Base-by-base conservation (phyloP, 306 rosid genomes). In the Ochetophila trinervis region DNA sequence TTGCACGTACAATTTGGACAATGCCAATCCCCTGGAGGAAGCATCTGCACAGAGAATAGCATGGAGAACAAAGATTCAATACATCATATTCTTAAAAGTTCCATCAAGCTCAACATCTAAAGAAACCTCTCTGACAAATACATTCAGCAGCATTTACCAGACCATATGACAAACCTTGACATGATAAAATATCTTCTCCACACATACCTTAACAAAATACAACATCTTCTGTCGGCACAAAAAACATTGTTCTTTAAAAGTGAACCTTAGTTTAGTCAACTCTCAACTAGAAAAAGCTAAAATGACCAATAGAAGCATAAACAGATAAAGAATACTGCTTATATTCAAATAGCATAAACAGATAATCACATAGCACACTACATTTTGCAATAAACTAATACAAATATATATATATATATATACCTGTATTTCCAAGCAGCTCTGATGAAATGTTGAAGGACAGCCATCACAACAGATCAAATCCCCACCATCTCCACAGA, bases 401-500 rank as follows among this genome's bases (percentile, higher is more conserved):
- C 34, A 57, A 63, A 45, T n/a, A n/a, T n/a, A n/a, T n/a, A n/a
- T n/a, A n/a, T n/a, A n/a, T n/a, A n/a, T n/a, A 56, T 11, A 32
- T 56, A 87, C 98, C 91, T 77, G 76, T 62, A 92, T 85, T 67
- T 72, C 85, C 84, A 92, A 76, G 85, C 98, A 92, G 62, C 71
- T 85, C 79, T 45, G 96, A 84, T 92, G 98, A 85, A 92, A 92
- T 13, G 98, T 92, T 62, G 98, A 92, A 37, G 98, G 96, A 69
- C 98, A 92, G 37, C 96, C 79, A 85, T 92, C 98, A 70, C 98
- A 92, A 53, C 98, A 92, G 69, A 92, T 92, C 64, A 92, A 80
- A 78, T 92, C 96, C 68, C 96, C 98, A 59, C 98, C 98, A 73
- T 92, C 98, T 70, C 87, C 98, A 80, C 98, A 92, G 70, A 83